These are phyloP conservation scores for Xanthoconium purpureum DNA, from an alignment of 768 basidiomycete species.

Conservation along the genomic window DNA sequence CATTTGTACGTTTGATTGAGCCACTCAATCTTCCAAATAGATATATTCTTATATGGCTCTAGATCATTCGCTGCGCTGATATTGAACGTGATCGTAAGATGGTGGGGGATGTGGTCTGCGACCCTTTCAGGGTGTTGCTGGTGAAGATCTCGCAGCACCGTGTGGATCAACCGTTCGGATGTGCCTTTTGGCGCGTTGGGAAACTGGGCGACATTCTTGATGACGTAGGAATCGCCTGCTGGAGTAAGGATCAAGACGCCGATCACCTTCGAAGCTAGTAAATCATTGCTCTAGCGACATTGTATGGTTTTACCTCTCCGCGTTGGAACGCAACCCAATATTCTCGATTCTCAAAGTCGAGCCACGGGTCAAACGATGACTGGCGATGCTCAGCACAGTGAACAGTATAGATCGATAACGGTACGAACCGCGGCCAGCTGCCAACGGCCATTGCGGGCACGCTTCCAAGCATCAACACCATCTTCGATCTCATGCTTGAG, in stretches of 20 bases:
- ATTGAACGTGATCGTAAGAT: constrained; percentile 45
- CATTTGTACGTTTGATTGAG: constrained; percentile 43
- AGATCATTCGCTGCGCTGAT: constrained; percentile 44
- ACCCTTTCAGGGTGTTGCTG: constrained; percentile 23
- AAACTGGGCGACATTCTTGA: constrained; percentile 56
- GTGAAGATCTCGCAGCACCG: constrained; percentile 42
- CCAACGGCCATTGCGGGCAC: constrained; percentile 47
- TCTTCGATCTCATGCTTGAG: constrained; percentile 47
- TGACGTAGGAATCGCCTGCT: constrained; percentile 45
- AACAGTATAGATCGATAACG: neutral
- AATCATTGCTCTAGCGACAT: neutral
- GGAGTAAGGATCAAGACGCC: constrained; percentile 52
- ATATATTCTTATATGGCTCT: constrained; percentile 42
- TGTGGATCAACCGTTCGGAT: constrained; percentile 50
- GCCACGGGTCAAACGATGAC: constrained; percentile 51
- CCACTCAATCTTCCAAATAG: constrained; percentile 45
- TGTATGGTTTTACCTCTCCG: neutral
- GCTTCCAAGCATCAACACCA: constrained; percentile 57
- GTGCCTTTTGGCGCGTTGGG: constrained; percentile 52
- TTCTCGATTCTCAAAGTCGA: constrained; percentile 51
- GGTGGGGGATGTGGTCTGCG: neutral
- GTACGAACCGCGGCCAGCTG: constrained; percentile 50
- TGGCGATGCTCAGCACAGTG: constrained; percentile 12
- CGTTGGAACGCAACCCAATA: constrained; percentile 53
- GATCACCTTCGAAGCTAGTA: constrained; percentile 31